Conservation (phyloP, 495 filamentous ascomycete genomes). For the Aspergillus carlsbadensis region DNA sequence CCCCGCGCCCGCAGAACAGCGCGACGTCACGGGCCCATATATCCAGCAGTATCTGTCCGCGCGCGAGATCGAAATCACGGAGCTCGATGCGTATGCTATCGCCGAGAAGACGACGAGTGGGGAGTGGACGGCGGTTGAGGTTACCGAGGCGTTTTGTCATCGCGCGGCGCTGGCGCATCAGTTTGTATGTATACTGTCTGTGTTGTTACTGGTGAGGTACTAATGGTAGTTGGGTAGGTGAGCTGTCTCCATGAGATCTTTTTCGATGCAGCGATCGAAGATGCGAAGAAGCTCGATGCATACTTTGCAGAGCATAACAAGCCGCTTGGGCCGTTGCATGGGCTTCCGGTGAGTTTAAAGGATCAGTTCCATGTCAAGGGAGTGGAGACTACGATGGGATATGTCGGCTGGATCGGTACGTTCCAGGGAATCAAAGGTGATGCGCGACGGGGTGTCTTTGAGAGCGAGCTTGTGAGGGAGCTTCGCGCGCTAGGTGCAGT, state of each 20-base stretch:
- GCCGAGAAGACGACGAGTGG: slow-evolving; percentile 45
- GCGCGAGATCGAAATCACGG: slow-evolving; percentile 57
- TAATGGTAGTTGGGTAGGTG: slow-evolving; percentile 28
- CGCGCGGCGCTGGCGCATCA: slow-evolving; percentile 58
- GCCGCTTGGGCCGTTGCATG: slow-evolving; percentile 60
- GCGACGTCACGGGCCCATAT: slow-evolving; percentile 62
- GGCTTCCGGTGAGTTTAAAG: slow-evolving; percentile 65
- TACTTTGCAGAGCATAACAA: slow-evolving; percentile 48
- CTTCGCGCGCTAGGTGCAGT: slow-evolving; percentile 59
- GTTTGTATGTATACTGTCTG: slow-evolving; percentile 39
- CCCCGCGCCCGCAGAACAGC: slow-evolving; percentile 49
- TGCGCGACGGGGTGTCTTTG: slow-evolving; percentile 31
- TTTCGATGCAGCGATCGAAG: slow-evolving; percentile 59
- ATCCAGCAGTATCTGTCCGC: slow-evolving; percentile 55
- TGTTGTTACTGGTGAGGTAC: background rate
- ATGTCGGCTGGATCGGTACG: slow-evolving; percentile 52
- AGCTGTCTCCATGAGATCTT: slow-evolving; percentile 64
- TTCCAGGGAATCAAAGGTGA: slow-evolving; percentile 49
- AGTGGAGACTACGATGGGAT: slow-evolving; percentile 66
- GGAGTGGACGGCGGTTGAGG: slow-evolving; percentile 47
- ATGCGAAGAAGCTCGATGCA: slow-evolving; percentile 58
- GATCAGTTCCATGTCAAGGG: slow-evolving; percentile 70
- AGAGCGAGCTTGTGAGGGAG: slow-evolving; percentile 52
- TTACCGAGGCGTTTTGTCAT: slow-evolving; percentile 56
- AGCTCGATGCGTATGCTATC: slow-evolving; percentile 52